Evolutionary conservation across 345 rosid genomes (phyloP), one percentile per base, ranked within the genome.

Genomic region (Populus davidiana): DNA sequence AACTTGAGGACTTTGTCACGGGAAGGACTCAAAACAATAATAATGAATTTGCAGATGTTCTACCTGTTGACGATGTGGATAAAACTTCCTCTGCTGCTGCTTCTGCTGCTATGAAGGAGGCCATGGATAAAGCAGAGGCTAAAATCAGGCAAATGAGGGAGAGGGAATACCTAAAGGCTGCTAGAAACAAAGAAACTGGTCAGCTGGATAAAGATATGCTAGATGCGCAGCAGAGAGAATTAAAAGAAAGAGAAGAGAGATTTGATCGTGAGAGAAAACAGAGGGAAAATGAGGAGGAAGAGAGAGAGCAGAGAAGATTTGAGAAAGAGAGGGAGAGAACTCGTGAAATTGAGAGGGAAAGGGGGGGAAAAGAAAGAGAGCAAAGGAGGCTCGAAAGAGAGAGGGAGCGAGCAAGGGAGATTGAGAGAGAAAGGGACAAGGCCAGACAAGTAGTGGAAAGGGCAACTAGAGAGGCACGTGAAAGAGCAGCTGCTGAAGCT

Each of bases 121-220:
- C 98, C 68, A 92, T 96, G 99, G 97, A 93, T 77, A 96, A 88
- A 88, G 99, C 98, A 61, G 94, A 93, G 87, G 97, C 94, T 8
- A 96, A 93, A 90, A 89, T 96, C 83, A 91, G 88, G 84, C 98
- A 88, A 80, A 89, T 88, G 91, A 89, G 95, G 81, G 99, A 90
- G 86, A 92, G 88, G 78, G 98, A 90, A 64, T 83, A 90, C 83
- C 71, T 86, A 31, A 93, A 86, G 88, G 81, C 90, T 85, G 83
- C 86, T 65, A 90, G 96, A 88, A 87, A 78, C 79, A 91, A 79
- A 86, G 99, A 93, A 79, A 69, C 85, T 21, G 81, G 77, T 79
- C 92, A 88, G 25, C 72, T 41, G 66, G 96, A 89, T 41, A 86
- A 70, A 77, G 91, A 87, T 49, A 63, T 77, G 73, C 78, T 52